Percentiles rank a stretch among this genome's conserved stretches.
Evolutionary conservation across 495 filamentous ascomycete species (phyloP).

Genomic region (Daldinia vernicosa): DNA sequence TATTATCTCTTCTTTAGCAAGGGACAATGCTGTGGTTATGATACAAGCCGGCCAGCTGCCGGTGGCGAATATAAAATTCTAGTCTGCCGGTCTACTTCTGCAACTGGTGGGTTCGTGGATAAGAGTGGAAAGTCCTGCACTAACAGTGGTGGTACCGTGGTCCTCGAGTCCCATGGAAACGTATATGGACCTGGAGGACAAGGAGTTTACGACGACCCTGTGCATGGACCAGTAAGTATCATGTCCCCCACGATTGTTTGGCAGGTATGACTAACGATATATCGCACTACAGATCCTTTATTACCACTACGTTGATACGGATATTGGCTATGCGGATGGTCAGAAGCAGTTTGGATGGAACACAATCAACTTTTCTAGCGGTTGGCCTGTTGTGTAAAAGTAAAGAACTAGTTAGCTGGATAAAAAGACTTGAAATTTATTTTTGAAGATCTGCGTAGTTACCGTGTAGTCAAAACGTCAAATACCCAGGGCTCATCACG

Average conservation of each 20-base stretch:
- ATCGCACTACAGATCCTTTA: constrained; percentile 63
- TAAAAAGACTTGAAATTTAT: too few relatives aligned
- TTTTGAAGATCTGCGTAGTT: too few relatives aligned
- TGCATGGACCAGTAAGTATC: constrained; percentile 47
- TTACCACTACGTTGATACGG: constrained; percentile 75
- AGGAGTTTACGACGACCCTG: constrained; percentile 54
- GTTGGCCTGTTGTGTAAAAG: constrained; percentile 69
- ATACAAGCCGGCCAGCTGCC: constrained; percentile 53
- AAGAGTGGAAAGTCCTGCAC: constrained; percentile 64
- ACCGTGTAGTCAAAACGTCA: too few relatives aligned
- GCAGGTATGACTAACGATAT: not conserved
- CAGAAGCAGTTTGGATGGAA: constrained; percentile 77
- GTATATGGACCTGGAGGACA: constrained; percentile 79
- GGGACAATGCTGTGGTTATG: constrained; percentile 69
- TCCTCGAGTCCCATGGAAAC: constrained; percentile 68
- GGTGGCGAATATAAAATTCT: constrained; percentile 74
- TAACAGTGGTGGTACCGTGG: constrained; percentile 67
- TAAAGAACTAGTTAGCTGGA: not conserved
- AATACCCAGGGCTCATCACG: too few relatives aligned
- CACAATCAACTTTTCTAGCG: constrained; percentile 66
- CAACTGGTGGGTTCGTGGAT: constrained; percentile 69
- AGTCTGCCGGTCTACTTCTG: constrained; percentile 65
- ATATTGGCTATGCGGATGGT: constrained; percentile 68
- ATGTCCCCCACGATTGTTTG: constrained; percentile 22
- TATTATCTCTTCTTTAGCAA: constrained; percentile 75